These are phyloP conservation scores for Vigna mungo DNA, from an alignment of 306 rosid genomes.

Conservation along the genomic window DNA sequence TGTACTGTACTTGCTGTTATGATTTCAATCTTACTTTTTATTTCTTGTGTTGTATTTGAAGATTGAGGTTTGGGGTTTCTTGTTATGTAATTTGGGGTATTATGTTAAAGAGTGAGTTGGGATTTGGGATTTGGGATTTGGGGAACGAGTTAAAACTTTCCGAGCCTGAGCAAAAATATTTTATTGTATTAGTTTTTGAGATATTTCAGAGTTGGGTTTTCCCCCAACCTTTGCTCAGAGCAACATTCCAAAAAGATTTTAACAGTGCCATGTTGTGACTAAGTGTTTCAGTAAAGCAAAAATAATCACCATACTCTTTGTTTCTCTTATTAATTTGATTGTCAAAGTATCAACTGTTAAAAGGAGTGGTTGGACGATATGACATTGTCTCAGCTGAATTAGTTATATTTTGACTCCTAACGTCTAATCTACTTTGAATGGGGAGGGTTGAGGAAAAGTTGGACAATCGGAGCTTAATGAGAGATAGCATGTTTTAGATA, in stretches of 20 bases:
- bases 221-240: conserved; percentile 47
- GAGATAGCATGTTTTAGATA: neutral
- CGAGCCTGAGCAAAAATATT: neutral
- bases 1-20: no score
- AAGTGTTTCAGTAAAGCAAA: no score
- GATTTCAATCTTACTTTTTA: no score
- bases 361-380: neutral
- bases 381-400: neutral
- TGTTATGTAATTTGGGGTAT: no score
- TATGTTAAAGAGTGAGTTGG: no score
- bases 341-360: neutral
- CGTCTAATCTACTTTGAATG: neutral
- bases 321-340: no score
- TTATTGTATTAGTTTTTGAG: conserved; percentile 30
- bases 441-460: neutral
- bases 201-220: conserved; percentile 50
- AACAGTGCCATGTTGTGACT: no score
- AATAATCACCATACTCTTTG: no score
- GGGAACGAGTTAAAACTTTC: conserved; percentile 1
- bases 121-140: no score
- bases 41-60: no score
- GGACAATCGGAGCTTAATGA: neutral
- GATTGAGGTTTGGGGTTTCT: no score
- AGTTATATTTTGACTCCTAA: neutral
- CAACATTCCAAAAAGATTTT: conserved; percentile 54